These are phyloP conservation scores for Pneumocystis jirovecii DNA, from an alignment of 1,139 yeast species.

Conservation along the genomic window DNA sequence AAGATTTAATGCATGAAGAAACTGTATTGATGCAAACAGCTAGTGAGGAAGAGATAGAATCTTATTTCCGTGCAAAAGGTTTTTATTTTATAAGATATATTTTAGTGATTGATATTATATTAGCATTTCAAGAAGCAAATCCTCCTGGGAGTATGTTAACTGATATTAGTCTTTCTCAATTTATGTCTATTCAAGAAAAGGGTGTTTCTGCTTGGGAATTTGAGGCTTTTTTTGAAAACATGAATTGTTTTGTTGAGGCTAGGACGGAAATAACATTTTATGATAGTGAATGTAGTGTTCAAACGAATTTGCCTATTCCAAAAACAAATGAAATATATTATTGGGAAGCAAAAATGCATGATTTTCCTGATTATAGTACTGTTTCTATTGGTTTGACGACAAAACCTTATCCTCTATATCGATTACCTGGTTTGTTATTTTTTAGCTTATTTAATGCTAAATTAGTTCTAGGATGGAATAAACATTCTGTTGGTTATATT, in stretches of 20 bases:
- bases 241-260: conserved; percentile 49
- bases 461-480: conserved; percentile 31
- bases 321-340: conserved; percentile 75
- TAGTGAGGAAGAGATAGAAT: conserved; percentile 12
- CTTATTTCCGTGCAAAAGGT: conserved; percentile 45
- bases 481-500: conserved; percentile 75
- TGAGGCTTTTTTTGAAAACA: conserved; percentile 44
- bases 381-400: conserved; percentile 69
- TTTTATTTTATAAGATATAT: not conserved
- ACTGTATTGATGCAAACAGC: not conserved
- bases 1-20: not conserved
- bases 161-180: conserved; percentile 32
- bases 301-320: conserved; percentile 79
- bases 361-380: conserved; percentile 40
- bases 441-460: not conserved
- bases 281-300: conserved; percentile 55
- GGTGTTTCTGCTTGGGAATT: conserved; percentile 93
- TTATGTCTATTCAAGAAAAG: conserved; percentile 64
- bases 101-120: not conserved
- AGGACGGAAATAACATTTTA: conserved; percentile 66
- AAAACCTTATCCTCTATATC: conserved; percentile 76
- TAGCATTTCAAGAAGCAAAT: conserved; percentile 30
- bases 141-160: conserved; percentile 31
- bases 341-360: conserved; percentile 68
- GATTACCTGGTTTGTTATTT: conserved; percentile 54